Percentiles rank a stretch among this genome's conserved stretches.
Conservation (phyloP, 139 green algal species). For the Chlamydomonas schloesseri region DNA sequence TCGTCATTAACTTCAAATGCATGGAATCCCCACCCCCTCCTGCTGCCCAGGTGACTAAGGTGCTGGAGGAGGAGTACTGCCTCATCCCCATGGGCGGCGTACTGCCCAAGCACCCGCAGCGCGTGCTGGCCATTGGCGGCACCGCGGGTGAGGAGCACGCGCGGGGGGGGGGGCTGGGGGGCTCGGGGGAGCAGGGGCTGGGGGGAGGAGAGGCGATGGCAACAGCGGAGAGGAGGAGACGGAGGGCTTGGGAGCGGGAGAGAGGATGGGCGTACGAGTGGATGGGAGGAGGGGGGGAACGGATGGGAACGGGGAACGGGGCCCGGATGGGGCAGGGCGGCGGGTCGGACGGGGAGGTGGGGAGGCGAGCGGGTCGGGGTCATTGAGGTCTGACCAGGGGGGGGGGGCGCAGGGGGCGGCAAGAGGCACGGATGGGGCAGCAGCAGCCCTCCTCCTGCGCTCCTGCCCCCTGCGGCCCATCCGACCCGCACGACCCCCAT, state of each 20-base stretch:
- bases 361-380: too few relatives aligned
- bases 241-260: too few relatives aligned
- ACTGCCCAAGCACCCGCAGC: conserved; percentile 94
- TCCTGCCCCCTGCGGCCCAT: background rate
- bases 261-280: too few relatives aligned
- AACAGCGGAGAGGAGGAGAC: background rate
- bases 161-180: conserved; percentile 64
- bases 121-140: conserved; percentile 95
- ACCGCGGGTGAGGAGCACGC: conserved; percentile 97
- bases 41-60: conserved; percentile 74
- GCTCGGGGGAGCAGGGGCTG: background rate
- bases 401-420: too few relatives aligned
- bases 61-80: conserved; percentile 98
- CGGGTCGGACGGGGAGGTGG: too few relatives aligned
- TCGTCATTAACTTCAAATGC: background rate
- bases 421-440: too few relatives aligned
- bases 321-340: too few relatives aligned
- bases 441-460: too few relatives aligned
- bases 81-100: conserved; percentile 98
- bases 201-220: background rate
- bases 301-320: too few relatives aligned
- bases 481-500: background rate
- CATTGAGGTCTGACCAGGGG: too few relatives aligned
- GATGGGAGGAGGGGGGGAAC: too few relatives aligned
- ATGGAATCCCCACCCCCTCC: background rate